Base-by-base conservation (phyloP, 176 grass and related monocot species). In the Phoenix roebelenii region DNA sequence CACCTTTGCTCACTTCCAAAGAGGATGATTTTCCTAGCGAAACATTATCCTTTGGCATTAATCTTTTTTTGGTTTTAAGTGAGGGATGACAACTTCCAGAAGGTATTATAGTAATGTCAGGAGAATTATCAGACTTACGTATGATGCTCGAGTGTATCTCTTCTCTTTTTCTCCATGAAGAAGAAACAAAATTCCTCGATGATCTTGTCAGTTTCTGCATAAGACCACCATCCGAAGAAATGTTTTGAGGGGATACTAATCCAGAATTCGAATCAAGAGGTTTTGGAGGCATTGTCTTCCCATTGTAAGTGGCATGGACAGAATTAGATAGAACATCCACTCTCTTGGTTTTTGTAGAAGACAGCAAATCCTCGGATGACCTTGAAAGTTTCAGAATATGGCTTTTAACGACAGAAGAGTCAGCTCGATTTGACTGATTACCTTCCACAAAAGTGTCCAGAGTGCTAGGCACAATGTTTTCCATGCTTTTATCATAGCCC, bases 181-280 rank as follows among this genome's bases (percentile, higher is more conserved):
- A 44, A 70, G 78, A 66, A 30, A 69, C 75, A 61, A 79, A 72
- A 52, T 18, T 59, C 23, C 63, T 39, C 7, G 55, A 74, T 30
- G 84, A 68, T 75, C 75, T 85, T 63, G 84, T 75, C 63, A 80
- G 53, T 76, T 77, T 97, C 25, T 73, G 63, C 25, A 63, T 58
- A 50, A 80, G 35, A 69, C 24, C 66, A 29, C 61, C 75, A 22
- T 61, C 54, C 7, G 5, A 55, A 18, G 4, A 50, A 53, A 68
- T 54, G 70, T 14, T 49, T 67, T 85, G 71, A 30, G 65, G 71
- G 7, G 67, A 82, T 63, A 20, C 20, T 20, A 55, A 81, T 79
- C 53, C 54, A 51, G 76, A 52, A 56, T 68, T 54, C 1, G 72
- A 83, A 58, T 60, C 18, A 25, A 67, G 26, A 25, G 74, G 50